Evolutionary conservation across 805 yeast species (phyloP).

Genomic region (Helenozyma baotianmanensis): DNA sequence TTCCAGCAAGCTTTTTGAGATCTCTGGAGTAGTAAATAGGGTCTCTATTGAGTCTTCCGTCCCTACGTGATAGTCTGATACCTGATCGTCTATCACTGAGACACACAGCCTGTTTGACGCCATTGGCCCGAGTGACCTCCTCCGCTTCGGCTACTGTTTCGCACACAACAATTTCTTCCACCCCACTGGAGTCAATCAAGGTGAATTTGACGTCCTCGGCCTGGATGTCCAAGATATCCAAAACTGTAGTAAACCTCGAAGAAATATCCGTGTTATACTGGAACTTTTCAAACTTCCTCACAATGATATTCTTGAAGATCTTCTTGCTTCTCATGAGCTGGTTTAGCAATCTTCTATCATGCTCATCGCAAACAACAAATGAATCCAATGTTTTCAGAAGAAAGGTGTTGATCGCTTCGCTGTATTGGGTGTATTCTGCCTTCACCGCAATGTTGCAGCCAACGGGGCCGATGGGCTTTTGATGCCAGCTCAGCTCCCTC

Average conservation of each 20-base stretch:
- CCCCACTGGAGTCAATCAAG: slow-evolving; percentile 56
- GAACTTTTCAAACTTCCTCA: slow-evolving; percentile 55
- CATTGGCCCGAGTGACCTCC: slow-evolving; percentile 22
- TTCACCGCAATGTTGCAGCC: slow-evolving; percentile 60
- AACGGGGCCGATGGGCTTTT: slow-evolving; percentile 74
- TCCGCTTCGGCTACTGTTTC: slow-evolving; percentile 51
- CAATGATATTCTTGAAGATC: slow-evolving; percentile 39
- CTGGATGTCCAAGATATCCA: slow-evolving; percentile 57
- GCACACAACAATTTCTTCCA: slow-evolving; percentile 57
- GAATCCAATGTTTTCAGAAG: slow-evolving; percentile 50
- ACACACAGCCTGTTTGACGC: slow-evolving; percentile 33
- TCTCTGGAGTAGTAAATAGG: slow-evolving; percentile 44
- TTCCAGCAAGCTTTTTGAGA: slow-evolving; percentile 25
- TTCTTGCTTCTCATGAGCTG: slow-evolving; percentile 31
- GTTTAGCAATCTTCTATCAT: slow-evolving; percentile 45
- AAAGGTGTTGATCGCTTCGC: slow-evolving; percentile 52
- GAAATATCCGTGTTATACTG: slow-evolving; percentile 33
- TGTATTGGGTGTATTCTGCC: slow-evolving; percentile 51
- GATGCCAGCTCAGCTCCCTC: slow-evolving; percentile 26
- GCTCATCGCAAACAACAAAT: slow-evolving; percentile 61
- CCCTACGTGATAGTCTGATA: slow-evolving; percentile 33
- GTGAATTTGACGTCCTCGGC: slow-evolving; percentile 54
- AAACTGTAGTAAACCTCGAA: slow-evolving; percentile 32
- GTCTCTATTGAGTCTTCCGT: slow-evolving; percentile 47
- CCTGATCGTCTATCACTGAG: slow-evolving; percentile 43